phyloP scores from a whole-genome alignment of 108 stramenopile species.

The Cyclotella sp. region DNA sequence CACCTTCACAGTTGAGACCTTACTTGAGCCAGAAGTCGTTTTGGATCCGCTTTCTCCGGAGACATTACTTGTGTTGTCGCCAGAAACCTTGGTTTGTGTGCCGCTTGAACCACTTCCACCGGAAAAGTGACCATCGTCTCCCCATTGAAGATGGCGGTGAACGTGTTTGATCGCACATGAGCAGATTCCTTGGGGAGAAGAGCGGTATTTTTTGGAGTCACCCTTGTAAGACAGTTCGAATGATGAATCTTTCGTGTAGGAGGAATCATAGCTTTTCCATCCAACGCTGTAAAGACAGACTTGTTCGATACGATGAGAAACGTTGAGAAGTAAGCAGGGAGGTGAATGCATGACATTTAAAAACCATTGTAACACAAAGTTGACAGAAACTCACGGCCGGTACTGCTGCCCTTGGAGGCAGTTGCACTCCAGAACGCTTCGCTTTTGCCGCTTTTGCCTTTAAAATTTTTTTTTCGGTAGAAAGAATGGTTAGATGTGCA shows the following conservation, averaged over 20 bases:
- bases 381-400: conserved; percentile 11
- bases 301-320: background rate
- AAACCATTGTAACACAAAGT: background rate
- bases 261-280: background rate
- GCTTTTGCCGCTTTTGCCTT: conserved; percentile 1
- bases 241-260: background rate
- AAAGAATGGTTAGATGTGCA: background rate
- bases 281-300: conserved; percentile 5
- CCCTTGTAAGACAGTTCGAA: background rate
- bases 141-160: background rate
- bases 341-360: background rate
- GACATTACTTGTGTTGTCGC: background rate
- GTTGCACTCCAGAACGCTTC: conserved; percentile 7
- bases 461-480: background rate
- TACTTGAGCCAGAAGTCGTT: conserved; percentile 1
- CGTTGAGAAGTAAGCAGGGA: too few relatives aligned
- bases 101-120: background rate
- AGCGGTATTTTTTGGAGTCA: conserved; percentile 10
- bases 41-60: background rate
- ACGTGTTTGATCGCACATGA: background rate
- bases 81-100: background rate
- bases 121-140: conserved; percentile 5
- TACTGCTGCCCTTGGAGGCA: background rate
- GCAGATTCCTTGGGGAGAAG: background rate
- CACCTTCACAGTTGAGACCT: conserved; percentile 7